Base-by-base conservation (phyloP, 1,139 yeast genomes). In the Yamadazyma songkhlaensis region DNA sequence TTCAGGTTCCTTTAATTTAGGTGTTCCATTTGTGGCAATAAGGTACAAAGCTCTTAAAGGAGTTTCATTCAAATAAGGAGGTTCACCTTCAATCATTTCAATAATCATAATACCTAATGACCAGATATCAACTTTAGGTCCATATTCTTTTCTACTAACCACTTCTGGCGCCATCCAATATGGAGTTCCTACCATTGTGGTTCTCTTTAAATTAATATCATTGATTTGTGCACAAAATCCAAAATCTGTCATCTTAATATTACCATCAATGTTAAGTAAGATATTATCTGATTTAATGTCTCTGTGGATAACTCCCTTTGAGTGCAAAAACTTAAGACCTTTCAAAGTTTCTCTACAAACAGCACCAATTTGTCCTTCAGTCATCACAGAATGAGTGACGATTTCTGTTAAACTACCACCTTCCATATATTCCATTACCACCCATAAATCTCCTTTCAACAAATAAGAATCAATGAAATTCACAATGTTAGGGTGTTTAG, bases 101-200 rank as follows among this genome's bases (percentile, higher is more conserved):
- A 92, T 49, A 13, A 90, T 82, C 98, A 92, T 92, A 49, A 92
- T 92, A 47, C 98, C 98, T 47, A 92, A 67, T 9, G 96, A 87
- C 98, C 98, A 92, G 36, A 94, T 84, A 62, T 92, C 98, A 40
- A 92, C 96, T 62, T 94, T 90, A 29, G 97, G 95, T 2, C 97
- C 98, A 59, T 92, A 92, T 52, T 89, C 96, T 57, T 90, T 89
- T 47, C 96, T 73, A 8, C 89, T 80, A 14, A 92, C 96, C 40
- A 92, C 96, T 62, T 92, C 98, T 2, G 98, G 98, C 0, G 98
- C 98, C 98, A 92, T 92, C 98, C 98, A 92, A 60, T 92, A 92
- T 4, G 98, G 98, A 0, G 98, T 92, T n/a, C 98, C 98, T 13
- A 92, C 98, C 95, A 92, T 87, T 3, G 98, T 92, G 6, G 95